A percentile compares a stretch with the other conserved stretches of the same genome.
Evolutionary conservation across 176 grass and related monocot species (phyloP).

Genomic region (Avena sativa): DNA sequence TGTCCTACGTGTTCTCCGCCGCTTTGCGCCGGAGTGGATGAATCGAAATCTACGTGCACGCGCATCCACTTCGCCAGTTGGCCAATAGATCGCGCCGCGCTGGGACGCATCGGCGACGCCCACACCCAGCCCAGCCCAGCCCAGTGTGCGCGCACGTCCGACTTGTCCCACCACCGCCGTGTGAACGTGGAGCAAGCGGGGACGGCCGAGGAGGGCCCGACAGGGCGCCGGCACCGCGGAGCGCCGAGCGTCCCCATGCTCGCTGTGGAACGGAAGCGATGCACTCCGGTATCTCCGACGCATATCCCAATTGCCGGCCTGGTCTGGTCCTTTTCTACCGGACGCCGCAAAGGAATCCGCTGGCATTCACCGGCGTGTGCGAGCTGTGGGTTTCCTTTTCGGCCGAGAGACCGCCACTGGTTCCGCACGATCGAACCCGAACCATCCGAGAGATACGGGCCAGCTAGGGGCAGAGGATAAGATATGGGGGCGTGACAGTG

Average conservation of each 20-base stretch:
- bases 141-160: conserved; percentile 22
- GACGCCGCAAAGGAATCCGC: background rate
- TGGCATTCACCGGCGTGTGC: background rate
- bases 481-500: background rate
- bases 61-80: background rate
- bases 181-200: background rate
- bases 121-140: too few species aligned
- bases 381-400: background rate
- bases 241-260: background rate
- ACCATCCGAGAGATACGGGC: background rate
- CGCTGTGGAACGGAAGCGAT: conserved; percentile 4
- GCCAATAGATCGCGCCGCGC: background rate
- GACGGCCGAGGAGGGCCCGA: background rate
- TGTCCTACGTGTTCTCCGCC: conserved; percentile 8
- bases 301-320: background rate
- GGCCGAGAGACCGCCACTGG: conserved; percentile 1
- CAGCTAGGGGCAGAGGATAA: background rate
- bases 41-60: background rate
- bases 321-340: background rate
- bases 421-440: background rate
- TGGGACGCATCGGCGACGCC: conserved; percentile 7
- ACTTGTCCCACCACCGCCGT: background rate
- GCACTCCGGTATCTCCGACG: background rate
- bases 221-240: background rate
- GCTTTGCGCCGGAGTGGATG: background rate